Evolutionary conservation across 805 yeast species (phyloP).

Genomic region (Ogataea minuta): DNA sequence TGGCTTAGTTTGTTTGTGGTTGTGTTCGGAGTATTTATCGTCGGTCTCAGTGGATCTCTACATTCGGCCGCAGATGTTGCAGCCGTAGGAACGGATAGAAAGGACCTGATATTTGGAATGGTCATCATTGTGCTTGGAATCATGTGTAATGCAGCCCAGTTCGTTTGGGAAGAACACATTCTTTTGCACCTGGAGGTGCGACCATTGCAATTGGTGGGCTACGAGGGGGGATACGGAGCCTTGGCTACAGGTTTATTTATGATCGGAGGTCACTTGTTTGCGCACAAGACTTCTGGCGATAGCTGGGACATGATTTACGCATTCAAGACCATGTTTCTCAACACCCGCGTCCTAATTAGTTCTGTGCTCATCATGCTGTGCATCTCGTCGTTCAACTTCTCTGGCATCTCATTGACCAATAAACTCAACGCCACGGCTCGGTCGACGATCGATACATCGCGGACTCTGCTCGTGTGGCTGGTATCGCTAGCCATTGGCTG

Average conservation of each 20-base stretch:
- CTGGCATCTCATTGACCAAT: constrained; percentile 68
- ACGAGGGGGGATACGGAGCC: constrained; percentile 70
- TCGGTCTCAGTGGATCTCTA: constrained; percentile 65
- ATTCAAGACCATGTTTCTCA: constrained; percentile 45
- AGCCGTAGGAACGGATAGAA: constrained; percentile 6
- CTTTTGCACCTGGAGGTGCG: constrained; percentile 49
- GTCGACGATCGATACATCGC: constrained; percentile 74
- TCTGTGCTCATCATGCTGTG: constrained; percentile 68
- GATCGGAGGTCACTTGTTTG: constrained; percentile 40
- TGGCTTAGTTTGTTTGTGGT: constrained; percentile 70
- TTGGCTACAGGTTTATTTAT: constrained; percentile 43
- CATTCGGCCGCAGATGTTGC: constrained; percentile 18
- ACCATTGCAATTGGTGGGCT: constrained; percentile 68
- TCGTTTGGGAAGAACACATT: constrained; percentile 74
- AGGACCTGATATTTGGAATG: constrained; percentile 53
- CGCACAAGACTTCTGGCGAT: constrained; percentile 43
- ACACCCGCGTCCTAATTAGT: constrained; percentile 44
- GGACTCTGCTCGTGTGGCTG: constrained; percentile 74
- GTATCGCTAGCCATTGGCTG: constrained; percentile 69
- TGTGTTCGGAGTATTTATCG: constrained; percentile 65
- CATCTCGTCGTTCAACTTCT: constrained; percentile 68
- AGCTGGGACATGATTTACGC: constrained; percentile 56
- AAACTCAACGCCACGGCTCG: constrained; percentile 71
- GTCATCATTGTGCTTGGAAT: constrained; percentile 57
- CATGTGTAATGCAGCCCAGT: constrained; percentile 70